Evolutionary conservation across 306 rosid species (phyloP), one percentile per base, ranked within the genome.

Genomic region (Cicer yamashitae): DNA sequence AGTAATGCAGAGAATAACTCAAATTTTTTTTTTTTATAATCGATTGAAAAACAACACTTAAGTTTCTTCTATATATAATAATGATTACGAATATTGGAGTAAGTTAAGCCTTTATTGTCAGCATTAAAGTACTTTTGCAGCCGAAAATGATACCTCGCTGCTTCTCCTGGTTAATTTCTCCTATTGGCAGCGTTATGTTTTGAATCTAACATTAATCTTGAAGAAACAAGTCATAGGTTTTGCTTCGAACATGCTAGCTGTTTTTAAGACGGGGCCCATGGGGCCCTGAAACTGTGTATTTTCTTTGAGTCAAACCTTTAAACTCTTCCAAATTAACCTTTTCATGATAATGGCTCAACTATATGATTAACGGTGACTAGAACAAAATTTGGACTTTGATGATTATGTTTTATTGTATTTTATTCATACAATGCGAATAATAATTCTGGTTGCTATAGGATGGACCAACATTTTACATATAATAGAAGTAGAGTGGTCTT

Each of bases 221-320:
- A 38, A 53, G 20, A 56, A 71, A 56, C 66, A 43, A 56, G 43
- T 20, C 67, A 71, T 71, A 20, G 75, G 39, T 38, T 70, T 70
- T 14, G 11, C 3, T 40, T 12, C 22, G 18, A 6, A 30, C 51
- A 3, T 18, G 17, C 25, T 52, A 51, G 38, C 12, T 67, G 53
- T 68, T 44, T 44, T 68, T 37, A 68, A 25, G 74, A 69, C 60
- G 76, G 66, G 64, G 15, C 75, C 64, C 34, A 6, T 22, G 74
- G 73, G 74, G 61, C 5, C 66, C 76, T 20, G 43, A 38, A 53
- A 38, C 63, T 70, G 11, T 51, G 22, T 20, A 22, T 15, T 37
- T 64, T 14, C 44, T 8, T 8, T 8, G 37, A 47, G 76, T 54
- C 76, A 71, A 71, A 71, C 76, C 63, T 25, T 52, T 51, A 10